Evolutionary conservation across 345 rosid genomes (phyloP).

Genomic region (Bruguiera sexangula): DNA sequence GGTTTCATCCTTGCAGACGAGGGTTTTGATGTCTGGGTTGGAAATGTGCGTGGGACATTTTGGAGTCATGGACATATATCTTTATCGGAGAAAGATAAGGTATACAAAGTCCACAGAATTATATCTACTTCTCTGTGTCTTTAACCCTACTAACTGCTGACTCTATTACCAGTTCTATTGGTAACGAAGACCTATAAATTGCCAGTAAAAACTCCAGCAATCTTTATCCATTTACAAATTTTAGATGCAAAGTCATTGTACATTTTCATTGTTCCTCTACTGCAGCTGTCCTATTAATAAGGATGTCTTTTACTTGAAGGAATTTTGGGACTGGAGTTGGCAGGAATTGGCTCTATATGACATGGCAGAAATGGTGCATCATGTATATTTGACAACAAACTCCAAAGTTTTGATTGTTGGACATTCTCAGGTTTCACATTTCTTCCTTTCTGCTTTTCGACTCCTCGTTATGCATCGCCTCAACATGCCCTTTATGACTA

Average conservation of each 20-base stretch:
- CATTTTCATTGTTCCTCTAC: not conserved
- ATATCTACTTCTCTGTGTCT: not conserved
- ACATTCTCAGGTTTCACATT: conserved; percentile 74
- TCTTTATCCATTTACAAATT: not conserved
- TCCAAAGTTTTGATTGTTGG: conserved; percentile 81
- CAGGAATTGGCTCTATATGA: conserved; percentile 84
- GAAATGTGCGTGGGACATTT: conserved; percentile 88
- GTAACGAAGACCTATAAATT: not conserved
- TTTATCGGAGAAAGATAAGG: conserved; percentile 68
- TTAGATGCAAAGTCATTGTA: too few species aligned
- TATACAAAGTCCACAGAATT: conserved; percentile 19
- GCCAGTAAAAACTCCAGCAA: not conserved
- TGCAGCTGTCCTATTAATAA: not conserved
- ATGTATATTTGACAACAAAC: conserved; percentile 45
- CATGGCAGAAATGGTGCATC: conserved; percentile 64
- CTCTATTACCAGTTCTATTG: too few species aligned
- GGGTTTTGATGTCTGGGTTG: conserved; percentile 94
- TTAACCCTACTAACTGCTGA: too few species aligned
- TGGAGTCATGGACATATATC: conserved; percentile 81
- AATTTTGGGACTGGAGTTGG: conserved; percentile 99
- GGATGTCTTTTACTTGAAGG: conserved; percentile 38
- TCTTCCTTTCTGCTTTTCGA: not conserved
- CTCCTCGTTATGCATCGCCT: not conserved
- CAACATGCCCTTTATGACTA: conserved; percentile 6
- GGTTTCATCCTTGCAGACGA: conserved; percentile 88